Evolutionary conservation across 805 yeast genomes (phyloP).

Genomic region (Metschnikowia gruessii): DNA sequence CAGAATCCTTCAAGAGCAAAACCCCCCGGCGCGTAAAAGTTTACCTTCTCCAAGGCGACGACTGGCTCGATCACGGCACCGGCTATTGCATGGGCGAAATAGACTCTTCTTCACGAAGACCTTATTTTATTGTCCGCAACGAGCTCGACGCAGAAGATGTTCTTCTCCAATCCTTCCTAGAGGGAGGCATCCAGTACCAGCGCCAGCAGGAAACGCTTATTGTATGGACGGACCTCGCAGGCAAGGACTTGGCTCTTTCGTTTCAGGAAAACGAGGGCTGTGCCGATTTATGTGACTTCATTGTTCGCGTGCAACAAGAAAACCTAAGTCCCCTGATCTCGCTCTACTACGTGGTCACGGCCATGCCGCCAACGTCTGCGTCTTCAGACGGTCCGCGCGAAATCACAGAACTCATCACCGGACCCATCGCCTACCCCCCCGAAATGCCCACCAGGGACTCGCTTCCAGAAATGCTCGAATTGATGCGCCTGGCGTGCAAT

Average conservation of each 20-base stretch:
- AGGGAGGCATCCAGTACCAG: slow-evolving; percentile 79
- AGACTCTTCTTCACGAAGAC: slow-evolving; percentile 34
- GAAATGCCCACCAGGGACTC: slow-evolving; percentile 49
- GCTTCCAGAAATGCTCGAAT: slow-evolving; percentile 51
- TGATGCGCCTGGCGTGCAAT: slow-evolving; percentile 57
- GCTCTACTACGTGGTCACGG: slow-evolving; percentile 51
- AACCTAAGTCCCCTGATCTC: slow-evolving; percentile 60
- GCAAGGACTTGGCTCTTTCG: slow-evolving; percentile 77
- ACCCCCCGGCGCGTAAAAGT: slow-evolving; percentile 82
- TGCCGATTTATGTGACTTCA: slow-evolving; percentile 74
- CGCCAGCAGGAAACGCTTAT: slow-evolving; percentile 92
- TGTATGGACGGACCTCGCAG: slow-evolving; percentile 85
- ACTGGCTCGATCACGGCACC: slow-evolving; percentile 91
- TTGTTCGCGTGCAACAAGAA: slow-evolving; percentile 62
- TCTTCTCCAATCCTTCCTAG: slow-evolving; percentile 62
- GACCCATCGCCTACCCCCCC: slow-evolving; percentile 69
- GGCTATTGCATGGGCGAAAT: slow-evolving; percentile 80
- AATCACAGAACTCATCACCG: slow-evolving; percentile 72
- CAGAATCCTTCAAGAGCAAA: slow-evolving; percentile 12
- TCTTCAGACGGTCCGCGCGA: slow-evolving; percentile 36
- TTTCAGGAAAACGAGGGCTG: slow-evolving; percentile 94
- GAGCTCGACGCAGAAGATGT: slow-evolving; percentile 60
- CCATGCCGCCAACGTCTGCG: neutral
- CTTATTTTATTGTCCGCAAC: slow-evolving; percentile 68
- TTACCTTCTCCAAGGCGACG: slow-evolving; percentile 75